Percentiles rank a stretch among this genome's conserved stretches.
Evolutionary conservation across 2,329 filamentous ascomycete species (phyloP).

Genomic region (Diaporthe helianthi): DNA sequence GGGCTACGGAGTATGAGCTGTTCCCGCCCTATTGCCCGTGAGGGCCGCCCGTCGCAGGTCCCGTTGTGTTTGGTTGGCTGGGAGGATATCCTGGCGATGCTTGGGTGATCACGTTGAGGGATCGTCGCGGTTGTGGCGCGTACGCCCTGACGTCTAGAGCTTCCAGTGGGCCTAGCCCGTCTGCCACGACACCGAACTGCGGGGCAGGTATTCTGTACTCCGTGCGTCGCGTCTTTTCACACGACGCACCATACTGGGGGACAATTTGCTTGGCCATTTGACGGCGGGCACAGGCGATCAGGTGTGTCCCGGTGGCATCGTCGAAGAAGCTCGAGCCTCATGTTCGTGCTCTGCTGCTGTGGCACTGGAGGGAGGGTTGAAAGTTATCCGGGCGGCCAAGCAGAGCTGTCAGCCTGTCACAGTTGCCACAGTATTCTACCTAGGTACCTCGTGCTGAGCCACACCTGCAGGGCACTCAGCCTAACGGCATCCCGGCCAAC

Average conservation of each 20-base stretch:
- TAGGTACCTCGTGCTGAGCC: background rate
- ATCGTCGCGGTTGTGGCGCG: constrained; percentile 25
- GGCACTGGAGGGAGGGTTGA: background rate
- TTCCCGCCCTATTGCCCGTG: background rate
- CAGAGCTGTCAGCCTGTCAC: too few relatives aligned
- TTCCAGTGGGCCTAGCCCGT: constrained; percentile 12
- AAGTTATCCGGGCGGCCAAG: too few relatives aligned
- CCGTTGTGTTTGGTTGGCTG: constrained; percentile 1
- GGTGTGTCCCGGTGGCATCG: background rate
- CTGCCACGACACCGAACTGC: constrained; percentile 24
- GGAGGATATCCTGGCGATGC: background rate
- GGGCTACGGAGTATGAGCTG: background rate
- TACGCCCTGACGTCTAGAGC: constrained; percentile 12
- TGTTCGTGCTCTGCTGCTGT: background rate
- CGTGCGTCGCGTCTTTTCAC: background rate
- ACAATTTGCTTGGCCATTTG: background rate
- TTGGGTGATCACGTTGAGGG: constrained; percentile 22
- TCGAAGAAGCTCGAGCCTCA: background rate
- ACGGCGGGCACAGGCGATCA: background rate
- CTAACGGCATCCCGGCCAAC: constrained; percentile 13
- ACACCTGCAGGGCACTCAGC: constrained; percentile 2
- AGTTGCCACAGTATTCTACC: too few relatives aligned
- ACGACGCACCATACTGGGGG: background rate
- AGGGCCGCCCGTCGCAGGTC: background rate
- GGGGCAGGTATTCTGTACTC: background rate